Base-by-base conservation (phyloP, 108 stramenopile genomes). In the Fragilaria crotonensis region DNA sequence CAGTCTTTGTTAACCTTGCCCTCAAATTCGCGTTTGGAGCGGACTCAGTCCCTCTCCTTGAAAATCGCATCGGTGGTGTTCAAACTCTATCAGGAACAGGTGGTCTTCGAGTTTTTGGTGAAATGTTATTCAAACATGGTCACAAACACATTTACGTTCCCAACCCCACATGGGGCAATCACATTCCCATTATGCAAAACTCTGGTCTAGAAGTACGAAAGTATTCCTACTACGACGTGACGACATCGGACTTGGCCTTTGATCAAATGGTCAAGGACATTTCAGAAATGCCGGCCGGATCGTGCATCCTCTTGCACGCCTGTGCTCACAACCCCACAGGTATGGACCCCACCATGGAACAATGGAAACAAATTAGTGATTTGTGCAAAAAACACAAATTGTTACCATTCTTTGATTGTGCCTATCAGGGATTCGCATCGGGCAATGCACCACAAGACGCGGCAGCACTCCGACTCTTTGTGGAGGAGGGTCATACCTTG, bases 281-380 rank as follows among this genome's bases (percentile, higher is more conserved):
- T 36, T 62, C 72, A 33, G 63, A 59, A 30, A 95, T 97, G 59
- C 90, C 94, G 0, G 80, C 84, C 48, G 89, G 87, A 29, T 84
- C 80, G 48, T 69, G 87, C 50, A 75, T 99, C 59, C 79, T 99
- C 29, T 66, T 99, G 28, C 99, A 99, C 77, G 97, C 97, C n/a
- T 98, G 97, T 71, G 98, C 98, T 23, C 98, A 98, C 78, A 98
- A 98, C 75, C 98, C 98, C 21, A 98, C 98, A 22, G 85, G 85
- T 30, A 90, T 94, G 80, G 99, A 99, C 69, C 99, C 98, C 4
- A 88, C 94, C 14, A 51, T 75, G 54, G 95, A 97, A 23, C 96
- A 98, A 80, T 99, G 99, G 99, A 70, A 78, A 57, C 78, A 95
- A 67, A 77, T 98, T 46, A 91, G 92, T 45, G 66, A 85, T 5